These are phyloP conservation scores for Phytophthora pisi DNA, from an alignment of 352 stramenopile species.

Conservation along the genomic window DNA sequence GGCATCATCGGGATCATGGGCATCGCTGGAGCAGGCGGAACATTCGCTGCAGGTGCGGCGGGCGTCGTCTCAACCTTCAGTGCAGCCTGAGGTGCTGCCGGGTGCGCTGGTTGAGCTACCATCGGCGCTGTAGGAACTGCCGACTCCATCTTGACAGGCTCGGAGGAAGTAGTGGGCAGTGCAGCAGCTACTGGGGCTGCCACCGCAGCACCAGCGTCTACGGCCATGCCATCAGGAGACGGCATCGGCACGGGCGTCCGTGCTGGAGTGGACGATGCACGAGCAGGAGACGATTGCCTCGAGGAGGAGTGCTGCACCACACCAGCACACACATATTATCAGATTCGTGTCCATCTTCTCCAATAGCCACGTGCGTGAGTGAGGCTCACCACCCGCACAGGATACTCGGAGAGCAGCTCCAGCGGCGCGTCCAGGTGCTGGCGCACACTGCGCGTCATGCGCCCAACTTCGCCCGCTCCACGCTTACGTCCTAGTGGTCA, in stretches of 20 bases:
- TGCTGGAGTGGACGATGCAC: constrained; percentile 6
- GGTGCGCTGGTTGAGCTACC: constrained; percentile 4
- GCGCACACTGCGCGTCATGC: constrained; percentile 81
- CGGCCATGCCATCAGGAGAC: constrained; percentile 8
- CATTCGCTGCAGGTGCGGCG: not conserved
- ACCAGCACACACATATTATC: constrained; percentile 1
- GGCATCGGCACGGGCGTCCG: constrained; percentile 22
- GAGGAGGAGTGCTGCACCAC: constrained; percentile 30
- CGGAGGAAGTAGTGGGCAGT: not conserved
- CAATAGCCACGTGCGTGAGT: not conserved
- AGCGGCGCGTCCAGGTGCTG: constrained; percentile 78
- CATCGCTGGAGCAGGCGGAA: constrained; percentile 10
- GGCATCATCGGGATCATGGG: constrained; percentile 38
- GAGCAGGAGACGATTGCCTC: constrained; percentile 33
- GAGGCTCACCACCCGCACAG: constrained; percentile 48
- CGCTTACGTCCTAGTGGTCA: constrained; percentile 64
- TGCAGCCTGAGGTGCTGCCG: not conserved
- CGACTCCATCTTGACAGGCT: constrained; percentile 16
- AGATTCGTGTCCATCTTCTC: not conserved
- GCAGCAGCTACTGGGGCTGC: constrained; percentile 1
- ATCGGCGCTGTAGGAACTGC: not conserved
- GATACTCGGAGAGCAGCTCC: constrained; percentile 72
- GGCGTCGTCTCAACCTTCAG: constrained; percentile 22
- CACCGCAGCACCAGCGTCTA: not conserved
- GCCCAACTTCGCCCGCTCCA: constrained; percentile 53